These are phyloP conservation scores for Eremothecium gossypii DNA, from an alignment of 1,139 yeast genomes.

Conservation along the genomic window DNA sequence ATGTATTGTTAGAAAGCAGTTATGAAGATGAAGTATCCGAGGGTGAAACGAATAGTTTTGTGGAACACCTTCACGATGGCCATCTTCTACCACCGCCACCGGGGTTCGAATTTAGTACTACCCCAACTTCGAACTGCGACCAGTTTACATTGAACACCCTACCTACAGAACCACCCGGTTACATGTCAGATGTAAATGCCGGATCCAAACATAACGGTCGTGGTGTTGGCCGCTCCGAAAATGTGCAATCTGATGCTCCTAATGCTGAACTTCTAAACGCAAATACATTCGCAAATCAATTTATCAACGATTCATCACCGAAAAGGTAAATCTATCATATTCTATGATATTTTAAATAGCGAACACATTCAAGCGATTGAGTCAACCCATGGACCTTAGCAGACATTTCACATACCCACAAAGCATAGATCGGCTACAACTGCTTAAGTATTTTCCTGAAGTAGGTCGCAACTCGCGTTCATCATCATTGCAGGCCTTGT, in stretches of 20 bases:
- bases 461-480: no score
- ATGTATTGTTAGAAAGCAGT: constrained; percentile 31
- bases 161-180: constrained; percentile 33
- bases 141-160: constrained; percentile 28
- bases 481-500: no score
- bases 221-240: constrained; percentile 7
- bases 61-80: constrained; percentile 18
- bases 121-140: constrained; percentile 21
- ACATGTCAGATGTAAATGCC: constrained; percentile 26
- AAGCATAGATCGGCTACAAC: no score
- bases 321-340: neutral
- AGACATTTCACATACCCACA: no score
- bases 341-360: no score
- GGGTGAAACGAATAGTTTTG: constrained; percentile 22
- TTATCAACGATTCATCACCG: constrained; percentile 10
- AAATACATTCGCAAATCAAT: constrained; percentile 22
- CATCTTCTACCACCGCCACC: constrained; percentile 30
- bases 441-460: no score
- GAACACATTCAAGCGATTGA: no score
- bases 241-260: neutral
- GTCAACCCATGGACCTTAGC: no score
- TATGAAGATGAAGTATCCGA: constrained; percentile 31
- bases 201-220: constrained; percentile 11
- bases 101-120: constrained; percentile 28
- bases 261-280: constrained; percentile 6